Base-by-base conservation (phyloP, 164 flowering plant species). In the Vitis amurensis region DNA sequence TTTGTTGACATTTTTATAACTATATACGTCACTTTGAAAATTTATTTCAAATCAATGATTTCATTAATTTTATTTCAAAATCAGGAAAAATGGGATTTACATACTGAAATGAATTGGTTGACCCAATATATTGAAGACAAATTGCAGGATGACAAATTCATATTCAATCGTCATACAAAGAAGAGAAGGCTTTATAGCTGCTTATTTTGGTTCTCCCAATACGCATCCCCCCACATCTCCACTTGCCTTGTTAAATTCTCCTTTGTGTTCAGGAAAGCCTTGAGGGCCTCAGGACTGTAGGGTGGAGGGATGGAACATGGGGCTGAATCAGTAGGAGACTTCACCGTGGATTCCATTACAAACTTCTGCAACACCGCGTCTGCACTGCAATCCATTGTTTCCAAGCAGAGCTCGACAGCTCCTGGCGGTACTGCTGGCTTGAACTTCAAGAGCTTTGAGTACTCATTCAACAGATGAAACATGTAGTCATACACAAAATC, bases 401-500 rank as follows among this genome's bases (percentile, higher is more conserved):
- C 93, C 1, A 83, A 48, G 65, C 87, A 84, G 1, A 79, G 17
- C 70, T 80, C 87, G 0, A 61, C 37, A 0, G 88, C 89, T 0
- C 70, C 68, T 16, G 60, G 53, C 19, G 93, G 87, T 3, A 74
- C 64, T 0, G 64, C 63, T 1, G 90, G 89, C 66, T 81, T 82
- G 79, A 74, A 89, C 11, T 59, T 89, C 74, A 84, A 61, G 31
- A 89, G 83, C 72, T 86, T 87, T 1, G 83, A 79, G 23, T 89
- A 87, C 59, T 83, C 89, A 8, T 62, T 82, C n/a, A 89, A 48
- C 11, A 86, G 67, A 76, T 87, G 86, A 72, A 83, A 83, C 89
- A 87, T 84, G 89, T 87, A 87, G 59, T 84, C 89, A 59, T 89
- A 87, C 31, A 89, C 84, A 67, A 77, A 75, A 1, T 82, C 83